A percentile compares a stretch with the other conserved stretches of the same genome.
These are phyloP conservation scores for Lodderomyces parapsilosis DNA, from an alignment of 1,139 yeast genomes.

Conservation along the genomic window DNA sequence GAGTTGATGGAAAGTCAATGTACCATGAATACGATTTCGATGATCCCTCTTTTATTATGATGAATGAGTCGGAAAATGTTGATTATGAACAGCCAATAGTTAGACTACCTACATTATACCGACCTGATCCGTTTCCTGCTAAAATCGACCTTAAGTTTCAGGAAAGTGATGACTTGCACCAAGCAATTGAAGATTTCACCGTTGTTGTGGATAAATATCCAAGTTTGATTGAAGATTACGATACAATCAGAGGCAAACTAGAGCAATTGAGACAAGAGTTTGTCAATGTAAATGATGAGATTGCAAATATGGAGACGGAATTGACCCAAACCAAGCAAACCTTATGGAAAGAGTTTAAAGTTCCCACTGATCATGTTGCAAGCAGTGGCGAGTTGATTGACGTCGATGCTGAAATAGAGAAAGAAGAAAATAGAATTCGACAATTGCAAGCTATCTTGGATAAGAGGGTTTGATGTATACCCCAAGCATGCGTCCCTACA, in stretches of 20 bases:
- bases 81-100: conserved; percentile 23
- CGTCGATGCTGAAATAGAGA: conserved; percentile 30
- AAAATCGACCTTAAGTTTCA: neutral
- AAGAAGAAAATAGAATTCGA: conserved; percentile 35
- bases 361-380: neutral
- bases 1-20: conserved; percentile 38
- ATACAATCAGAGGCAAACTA: conserved; percentile 22
- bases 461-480: too few relatives aligned
- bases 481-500: too few relatives aligned
- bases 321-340: conserved; percentile 13
- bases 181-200: conserved; percentile 22
- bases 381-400: conserved; percentile 15
- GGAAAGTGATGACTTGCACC: conserved; percentile 14
- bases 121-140: neutral
- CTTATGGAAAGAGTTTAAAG: neutral
- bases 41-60: conserved; percentile 10
- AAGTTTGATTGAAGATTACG: conserved; percentile 25
- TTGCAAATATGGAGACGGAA: conserved; percentile 25
- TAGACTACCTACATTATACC: conserved; percentile 13
- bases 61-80: conserved; percentile 5
- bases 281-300: conserved; percentile 23
- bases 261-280: conserved; percentile 22
- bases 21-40: conserved; percentile 20
- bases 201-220: conserved; percentile 29
- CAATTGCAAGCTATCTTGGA: conserved; percentile 22